These are phyloP conservation scores for Lecanoromycetidae sp. DNA, from an alignment of 2,329 filamentous ascomycete species.

Conservation along the genomic window DNA sequence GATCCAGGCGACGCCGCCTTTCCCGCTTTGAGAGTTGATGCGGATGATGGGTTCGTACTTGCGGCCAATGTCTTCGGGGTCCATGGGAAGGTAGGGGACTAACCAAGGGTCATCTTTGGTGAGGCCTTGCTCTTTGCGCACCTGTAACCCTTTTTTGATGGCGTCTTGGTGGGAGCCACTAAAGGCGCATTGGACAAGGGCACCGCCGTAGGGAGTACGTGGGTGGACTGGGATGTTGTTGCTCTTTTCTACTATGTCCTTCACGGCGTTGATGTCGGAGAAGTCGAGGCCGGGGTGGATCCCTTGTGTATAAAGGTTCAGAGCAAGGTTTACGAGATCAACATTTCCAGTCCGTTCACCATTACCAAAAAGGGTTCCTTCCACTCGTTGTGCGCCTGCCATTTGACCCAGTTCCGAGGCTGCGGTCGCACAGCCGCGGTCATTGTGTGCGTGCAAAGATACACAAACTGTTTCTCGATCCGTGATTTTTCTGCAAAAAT, in stretches of 20 bases:
- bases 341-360: conserved; percentile 84
- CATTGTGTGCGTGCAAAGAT: conserved; percentile 88
- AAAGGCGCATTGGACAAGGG: conserved; percentile 85
- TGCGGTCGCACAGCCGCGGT: conserved; percentile 78
- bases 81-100: conserved; percentile 83
- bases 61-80: conserved; percentile 83
- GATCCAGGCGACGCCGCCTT: conserved; percentile 90
- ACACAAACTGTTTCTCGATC: conserved; percentile 81
- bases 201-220: conserved; percentile 79
- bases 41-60: conserved; percentile 98
- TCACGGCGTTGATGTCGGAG: conserved; percentile 73
- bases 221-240: conserved; percentile 72
- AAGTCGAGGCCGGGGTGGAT: conserved; percentile 79
- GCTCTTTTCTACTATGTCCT: conserved; percentile 78
- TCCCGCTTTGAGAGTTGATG: conserved; percentile 92
- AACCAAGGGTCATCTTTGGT: conserved; percentile 61
- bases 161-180: conserved; percentile 89
- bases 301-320: conserved; percentile 93
- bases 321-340: conserved; percentile 56
- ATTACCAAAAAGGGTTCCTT: conserved; percentile 88
- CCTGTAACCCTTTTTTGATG: conserved; percentile 45
- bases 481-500: conserved; percentile 75
- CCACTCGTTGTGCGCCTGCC: conserved; percentile 88
- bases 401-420: conserved; percentile 89
- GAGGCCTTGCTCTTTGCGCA: conserved; percentile 49